Percentiles rank a stretch among this genome's conserved stretches.
phyloP scores from a whole-genome alignment of 2,329 filamentous ascomycete genomes.

The Rachicladosporium sp. region DNA sequence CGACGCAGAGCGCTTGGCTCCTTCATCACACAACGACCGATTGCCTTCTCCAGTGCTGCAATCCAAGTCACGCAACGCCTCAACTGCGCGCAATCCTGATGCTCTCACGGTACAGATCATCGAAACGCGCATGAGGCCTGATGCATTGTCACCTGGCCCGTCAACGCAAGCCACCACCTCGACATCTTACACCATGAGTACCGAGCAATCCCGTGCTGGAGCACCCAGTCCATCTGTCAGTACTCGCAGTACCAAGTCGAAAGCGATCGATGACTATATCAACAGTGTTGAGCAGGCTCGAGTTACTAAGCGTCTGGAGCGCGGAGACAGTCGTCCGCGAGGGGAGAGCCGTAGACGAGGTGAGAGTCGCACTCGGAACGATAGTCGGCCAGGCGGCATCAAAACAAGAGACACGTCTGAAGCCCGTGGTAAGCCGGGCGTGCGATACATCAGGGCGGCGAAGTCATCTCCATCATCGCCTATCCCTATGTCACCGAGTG shows the following conservation, averaged over 20 bases:
- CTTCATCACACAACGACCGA: too few relatives aligned
- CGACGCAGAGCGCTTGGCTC: too few relatives aligned
- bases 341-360: constrained; percentile 33
- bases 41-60: too few relatives aligned
- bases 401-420: constrained; percentile 42
- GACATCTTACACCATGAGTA: too few relatives aligned
- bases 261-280: constrained; percentile 71
- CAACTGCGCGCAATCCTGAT: too few relatives aligned
- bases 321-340: constrained; percentile 26
- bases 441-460: constrained; percentile 57
- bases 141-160: too few relatives aligned
- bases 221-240: constrained; percentile 26
- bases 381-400: constrained; percentile 30
- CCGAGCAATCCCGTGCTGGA: constrained; percentile 24
- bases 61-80: too few relatives aligned
- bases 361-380: constrained; percentile 36
- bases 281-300: constrained; percentile 67
- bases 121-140: too few relatives aligned
- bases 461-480: constrained; percentile 88
- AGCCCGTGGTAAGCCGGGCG: constrained; percentile 54
- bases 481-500: constrained; percentile 86
- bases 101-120: too few relatives aligned
- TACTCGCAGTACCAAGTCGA: constrained; percentile 44
- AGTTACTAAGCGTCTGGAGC: constrained; percentile 24
- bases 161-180: too few relatives aligned